Evolutionary conservation across 495 filamentous ascomycete genomes (phyloP).

Genomic region (Apiosordaria backusii): DNA sequence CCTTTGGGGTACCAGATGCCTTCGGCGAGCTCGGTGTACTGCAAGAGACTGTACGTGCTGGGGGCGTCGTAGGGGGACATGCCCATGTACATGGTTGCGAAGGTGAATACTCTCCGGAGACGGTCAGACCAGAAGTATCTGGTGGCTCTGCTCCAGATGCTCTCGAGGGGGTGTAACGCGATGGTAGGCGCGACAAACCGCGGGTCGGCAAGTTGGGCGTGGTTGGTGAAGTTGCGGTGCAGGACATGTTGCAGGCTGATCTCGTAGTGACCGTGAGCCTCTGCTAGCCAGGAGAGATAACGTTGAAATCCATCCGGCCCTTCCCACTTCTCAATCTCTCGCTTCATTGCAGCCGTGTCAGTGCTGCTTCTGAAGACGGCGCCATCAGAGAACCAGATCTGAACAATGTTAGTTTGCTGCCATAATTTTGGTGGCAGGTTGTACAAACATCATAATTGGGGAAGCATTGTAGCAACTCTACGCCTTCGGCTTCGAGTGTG

Average conservation of each 20-base stretch:
- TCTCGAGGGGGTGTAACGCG: conserved; percentile 60
- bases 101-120: conserved; percentile 63
- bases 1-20: conserved; percentile 72
- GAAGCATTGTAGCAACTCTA: conserved; percentile 62
- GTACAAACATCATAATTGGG: conserved; percentile 66
- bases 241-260: conserved; percentile 58
- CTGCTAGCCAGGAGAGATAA: conserved; percentile 58
- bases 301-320: conserved; percentile 60
- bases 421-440: not conserved
- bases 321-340: conserved; percentile 63
- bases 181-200: conserved; percentile 52
- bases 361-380: conserved; percentile 55
- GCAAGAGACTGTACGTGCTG: conserved; percentile 65
- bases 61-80: conserved; percentile 72
- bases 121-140: conserved; percentile 65
- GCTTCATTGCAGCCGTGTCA: conserved; percentile 60
- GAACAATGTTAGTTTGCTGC: not conserved
- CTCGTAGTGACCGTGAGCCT: conserved; percentile 64
- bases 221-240: conserved; percentile 56
- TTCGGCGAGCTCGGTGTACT: conserved; percentile 69
- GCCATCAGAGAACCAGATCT: conserved; percentile 54
- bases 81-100: conserved; percentile 75
- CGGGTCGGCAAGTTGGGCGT: conserved; percentile 49
- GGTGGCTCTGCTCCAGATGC: conserved; percentile 55
- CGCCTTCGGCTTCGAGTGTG: conserved; percentile 53